A percentile compares a stretch with the other conserved stretches of the same genome.
These are phyloP conservation scores for Hymenoscyphus occultus DNA, from an alignment of 2,329 filamentous ascomycete genomes.

Conservation along the genomic window DNA sequence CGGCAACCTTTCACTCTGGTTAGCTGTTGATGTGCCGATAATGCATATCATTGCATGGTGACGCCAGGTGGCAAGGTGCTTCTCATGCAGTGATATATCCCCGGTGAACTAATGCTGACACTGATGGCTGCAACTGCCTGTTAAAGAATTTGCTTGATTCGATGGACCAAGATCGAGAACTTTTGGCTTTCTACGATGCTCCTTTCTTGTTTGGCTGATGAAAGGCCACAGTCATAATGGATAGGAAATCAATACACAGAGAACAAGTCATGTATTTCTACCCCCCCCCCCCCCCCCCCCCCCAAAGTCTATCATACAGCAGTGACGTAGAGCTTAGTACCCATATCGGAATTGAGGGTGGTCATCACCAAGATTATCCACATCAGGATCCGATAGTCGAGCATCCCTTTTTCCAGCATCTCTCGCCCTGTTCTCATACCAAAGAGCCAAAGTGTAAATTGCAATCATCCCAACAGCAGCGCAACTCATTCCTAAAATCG, in stretches of 20 bases:
- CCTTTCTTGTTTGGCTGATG: neutral
- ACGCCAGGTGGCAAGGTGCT: neutral
- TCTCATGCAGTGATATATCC: neutral
- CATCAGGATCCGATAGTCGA: constrained; percentile 35
- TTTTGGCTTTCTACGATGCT: neutral
- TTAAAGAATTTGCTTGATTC: neutral
- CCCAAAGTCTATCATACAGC: neutral
- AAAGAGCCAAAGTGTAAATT: constrained; percentile 40
- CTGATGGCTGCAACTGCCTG: neutral
- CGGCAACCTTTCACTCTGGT: too few relatives aligned
- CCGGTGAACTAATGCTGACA: neutral
- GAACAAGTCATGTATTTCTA: neutral
- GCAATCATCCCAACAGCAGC: constrained; percentile 15
- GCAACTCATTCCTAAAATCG: constrained; percentile 10
- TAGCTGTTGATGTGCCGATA: neutral
- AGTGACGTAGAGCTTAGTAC: neutral
- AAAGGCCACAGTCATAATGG: too few relatives aligned
- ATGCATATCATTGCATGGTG: neutral
- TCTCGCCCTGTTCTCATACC: constrained; percentile 46
- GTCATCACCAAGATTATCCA: constrained; percentile 14
- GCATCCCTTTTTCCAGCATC: constrained; percentile 46
- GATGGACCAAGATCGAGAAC: neutral
- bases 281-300: too few relatives aligned
- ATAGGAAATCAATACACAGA: too few relatives aligned
- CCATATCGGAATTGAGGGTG: constrained; percentile 13